phyloP scores from a whole-genome alignment of 306 rosid species.

The Casuarina equisetifolia region DNA sequence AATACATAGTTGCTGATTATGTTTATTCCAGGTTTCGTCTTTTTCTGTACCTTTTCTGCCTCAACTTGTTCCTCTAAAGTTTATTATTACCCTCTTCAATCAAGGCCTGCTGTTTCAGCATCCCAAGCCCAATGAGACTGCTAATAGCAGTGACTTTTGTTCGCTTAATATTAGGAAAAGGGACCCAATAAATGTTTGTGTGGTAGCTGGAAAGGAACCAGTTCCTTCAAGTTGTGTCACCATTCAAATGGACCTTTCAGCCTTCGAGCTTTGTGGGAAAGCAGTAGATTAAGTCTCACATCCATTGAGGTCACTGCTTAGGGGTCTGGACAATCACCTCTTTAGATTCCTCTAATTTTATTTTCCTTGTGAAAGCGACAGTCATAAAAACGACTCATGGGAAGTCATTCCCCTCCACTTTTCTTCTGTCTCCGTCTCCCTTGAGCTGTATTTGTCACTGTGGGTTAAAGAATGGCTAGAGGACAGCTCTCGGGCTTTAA shows the following conservation, averaged over 20 bases:
- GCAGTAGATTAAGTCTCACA: slow-evolving; percentile 13
- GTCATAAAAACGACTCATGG: slow-evolving; percentile 20
- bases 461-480: slow-evolving; percentile 11
- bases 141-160: too few relatives aligned
- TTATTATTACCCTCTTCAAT: neutral
- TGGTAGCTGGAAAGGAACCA: neutral
- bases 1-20: slow-evolving; percentile 4
- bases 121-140: neutral
- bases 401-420: slow-evolving; percentile 24
- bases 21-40: neutral
- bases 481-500: slow-evolving; percentile 14
- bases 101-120: neutral
- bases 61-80: neutral
- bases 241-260: slow-evolving; percentile 10
- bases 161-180: too few relatives aligned
- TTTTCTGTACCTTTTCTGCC: neutral
- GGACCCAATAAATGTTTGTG: too few relatives aligned
- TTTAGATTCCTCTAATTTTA: slow-evolving; percentile 14
- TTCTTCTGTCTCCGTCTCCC: slow-evolving; percentile 33
- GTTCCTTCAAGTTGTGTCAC: neutral
- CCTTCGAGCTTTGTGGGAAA: slow-evolving; percentile 13
- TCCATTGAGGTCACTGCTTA: slow-evolving; percentile 48
- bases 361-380: slow-evolving; percentile 27
- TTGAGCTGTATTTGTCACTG: slow-evolving; percentile 28
- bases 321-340: slow-evolving; percentile 23